Conservation (phyloP, 2,329 filamentous ascomycete species). For the Setomelanomma holmii region DNA sequence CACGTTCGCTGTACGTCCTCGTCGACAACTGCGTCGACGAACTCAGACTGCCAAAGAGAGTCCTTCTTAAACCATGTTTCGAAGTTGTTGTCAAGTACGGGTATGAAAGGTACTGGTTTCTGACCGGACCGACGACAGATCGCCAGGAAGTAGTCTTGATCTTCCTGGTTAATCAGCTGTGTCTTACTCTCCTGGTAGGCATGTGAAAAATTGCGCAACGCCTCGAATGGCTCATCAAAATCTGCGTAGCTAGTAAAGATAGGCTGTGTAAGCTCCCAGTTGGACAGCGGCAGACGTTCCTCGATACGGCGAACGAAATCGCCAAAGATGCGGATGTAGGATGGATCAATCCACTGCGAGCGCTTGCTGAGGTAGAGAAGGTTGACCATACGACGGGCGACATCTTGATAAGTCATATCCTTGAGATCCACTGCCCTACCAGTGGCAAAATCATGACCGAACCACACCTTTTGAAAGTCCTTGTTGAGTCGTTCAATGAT, state of each 20-base stretch:
- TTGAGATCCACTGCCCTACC: constrained; percentile 86
- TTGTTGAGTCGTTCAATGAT: constrained; percentile 97
- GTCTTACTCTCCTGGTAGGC: constrained; percentile 16
- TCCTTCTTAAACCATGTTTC: constrained; percentile 53
- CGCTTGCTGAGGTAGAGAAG: constrained; percentile 93
- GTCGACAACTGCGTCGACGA: constrained; percentile 45
- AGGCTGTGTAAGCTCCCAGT: constrained; percentile 13
- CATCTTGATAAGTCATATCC: constrained; percentile 94
- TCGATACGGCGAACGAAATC: constrained; percentile 76
- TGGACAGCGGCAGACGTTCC: constrained; percentile 14
- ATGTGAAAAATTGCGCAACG: constrained; percentile 11
- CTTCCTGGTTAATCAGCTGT: constrained; percentile 2
- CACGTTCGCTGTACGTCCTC: constrained; percentile 44
- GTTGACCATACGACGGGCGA: constrained; percentile 85
- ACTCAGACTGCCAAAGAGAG: constrained; percentile 51
- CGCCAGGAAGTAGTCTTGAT: constrained; percentile 36
- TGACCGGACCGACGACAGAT: constrained; percentile 38
- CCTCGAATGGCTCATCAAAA: constrained; percentile 16
- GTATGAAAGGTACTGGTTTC: constrained; percentile 49
- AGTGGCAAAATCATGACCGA: constrained; percentile 78
- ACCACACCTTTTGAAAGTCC: constrained; percentile 97
- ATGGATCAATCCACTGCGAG: constrained; percentile 87
- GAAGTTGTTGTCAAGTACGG: constrained; percentile 45
- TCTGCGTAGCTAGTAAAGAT: constrained; percentile 18
- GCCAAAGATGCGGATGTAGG: constrained; percentile 77